Evolutionary conservation across 169 alveolate species (phyloP), one percentile per base, ranked within the genome.

Genomic region (Plasmodium fragile): DNA sequence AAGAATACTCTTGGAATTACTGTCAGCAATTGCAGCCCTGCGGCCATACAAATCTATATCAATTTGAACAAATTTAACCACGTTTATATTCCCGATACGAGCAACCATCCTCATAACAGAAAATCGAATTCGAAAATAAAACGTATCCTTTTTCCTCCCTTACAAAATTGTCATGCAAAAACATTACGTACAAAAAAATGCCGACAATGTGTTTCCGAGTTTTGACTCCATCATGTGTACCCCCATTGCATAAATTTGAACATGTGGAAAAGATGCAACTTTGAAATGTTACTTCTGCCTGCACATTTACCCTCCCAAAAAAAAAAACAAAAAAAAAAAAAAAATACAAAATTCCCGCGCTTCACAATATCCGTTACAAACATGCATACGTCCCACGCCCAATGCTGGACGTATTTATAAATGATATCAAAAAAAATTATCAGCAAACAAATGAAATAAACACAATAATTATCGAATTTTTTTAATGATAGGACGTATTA

Each of bases 401-500:
- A 65, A 65, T 22, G 32, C n/a, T 65, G 72, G 32, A 78, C 13
- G 55, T 78, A 78, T 32, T 22, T 49, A 78, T 43, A 78, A 78
- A 78, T 78, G 25, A 78, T 32, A 4, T 8, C 55, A n/a, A 78
- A 78, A 10, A 78, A n/a, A 28, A 18, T 78, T 39, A 22, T 78
- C 25, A 78, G 83, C 59, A 78, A 78, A 78, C 32, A 43, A 78
- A 78, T 78, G 34, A n/a, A 78, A 78, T 59, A 78, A 78, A 78
- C 39, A 78, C 28, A 59, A 81, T n/a, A 25, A 49, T 30, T 32
- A 55, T 81, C 91, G 71, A 36, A 28, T 72, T 84, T 87, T 87
- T 87, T 77, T 87, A 75, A 87, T 77, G 70, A 87, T 71, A 87
- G 93, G 93, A 18, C 78, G 93, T 77, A 39, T 77, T 55, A 87